Conservation (phyloP, 805 yeast genomes). For the Hanseniaspora meyeri region DNA sequence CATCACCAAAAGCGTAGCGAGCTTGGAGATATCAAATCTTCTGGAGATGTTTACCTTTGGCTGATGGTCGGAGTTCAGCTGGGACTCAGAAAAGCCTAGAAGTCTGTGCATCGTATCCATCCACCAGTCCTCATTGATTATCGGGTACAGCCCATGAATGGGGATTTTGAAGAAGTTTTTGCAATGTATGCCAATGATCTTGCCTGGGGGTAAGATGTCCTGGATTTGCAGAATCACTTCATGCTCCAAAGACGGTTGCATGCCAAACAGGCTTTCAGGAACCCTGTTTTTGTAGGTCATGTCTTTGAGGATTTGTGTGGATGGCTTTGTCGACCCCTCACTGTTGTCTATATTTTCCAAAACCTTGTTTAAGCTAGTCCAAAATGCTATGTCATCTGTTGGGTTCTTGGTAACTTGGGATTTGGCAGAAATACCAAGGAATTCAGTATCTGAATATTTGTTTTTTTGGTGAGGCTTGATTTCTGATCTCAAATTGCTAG, state of each 20-base stretch:
- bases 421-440: neutral
- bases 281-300: constrained; percentile 8
- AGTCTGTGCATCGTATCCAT: constrained; percentile 22
- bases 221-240: constrained; percentile 22
- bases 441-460: neutral
- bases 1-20: constrained; percentile 37
- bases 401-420: neutral
- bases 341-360: constrained; percentile 14
- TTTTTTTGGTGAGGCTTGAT: neutral
- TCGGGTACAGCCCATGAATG: constrained; percentile 39
- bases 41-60: constrained; percentile 30
- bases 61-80: constrained; percentile 25
- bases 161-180: constrained; percentile 33
- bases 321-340: neutral
- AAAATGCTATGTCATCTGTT: constrained; percentile 14
- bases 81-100: constrained; percentile 14
- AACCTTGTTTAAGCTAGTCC: constrained; percentile 16
- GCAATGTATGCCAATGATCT: constrained; percentile 35
- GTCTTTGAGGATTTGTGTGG: neutral
- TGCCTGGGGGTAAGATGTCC: constrained; percentile 32
- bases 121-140: constrained; percentile 31
- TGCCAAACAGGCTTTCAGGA: constrained; percentile 15
- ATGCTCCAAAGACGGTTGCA: constrained; percentile 9
- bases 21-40: constrained; percentile 36
- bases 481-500: constrained; percentile 12